phyloP scores from a whole-genome alignment of 2,329 filamentous ascomycete genomes.

The Pleoardoris graminearum region DNA sequence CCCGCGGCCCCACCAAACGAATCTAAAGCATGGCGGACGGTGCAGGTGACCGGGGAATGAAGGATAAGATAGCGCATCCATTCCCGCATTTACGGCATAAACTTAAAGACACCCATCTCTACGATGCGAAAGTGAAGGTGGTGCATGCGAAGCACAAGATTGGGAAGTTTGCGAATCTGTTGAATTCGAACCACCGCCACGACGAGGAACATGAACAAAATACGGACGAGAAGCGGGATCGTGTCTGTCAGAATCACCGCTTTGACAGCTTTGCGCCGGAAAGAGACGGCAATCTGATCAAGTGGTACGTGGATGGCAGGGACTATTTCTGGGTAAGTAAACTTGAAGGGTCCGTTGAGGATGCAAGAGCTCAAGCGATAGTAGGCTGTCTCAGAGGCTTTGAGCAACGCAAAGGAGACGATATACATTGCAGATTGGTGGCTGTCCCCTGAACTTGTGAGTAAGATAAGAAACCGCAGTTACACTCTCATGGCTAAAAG shows the following conservation, averaged over 20 bases:
- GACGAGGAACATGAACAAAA: constrained; percentile 88
- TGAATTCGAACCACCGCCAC: constrained; percentile 89
- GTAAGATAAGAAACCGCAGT: not conserved
- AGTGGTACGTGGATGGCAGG: constrained; percentile 96
- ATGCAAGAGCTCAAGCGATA: not conserved
- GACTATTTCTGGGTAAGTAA: constrained; percentile 79
- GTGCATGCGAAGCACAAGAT: constrained; percentile 64
- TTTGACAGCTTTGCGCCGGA: constrained; percentile 92
- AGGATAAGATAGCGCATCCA: constrained; percentile 45
- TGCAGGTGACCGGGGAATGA: constrained; percentile 27
- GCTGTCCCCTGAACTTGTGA: constrained; percentile 76
- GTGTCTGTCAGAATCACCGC: constrained; percentile 72
- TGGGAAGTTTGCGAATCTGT: constrained; percentile 66
- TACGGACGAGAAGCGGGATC: constrained; percentile 78
- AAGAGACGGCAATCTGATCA: constrained; percentile 80
- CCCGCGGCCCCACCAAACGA: not conserved
- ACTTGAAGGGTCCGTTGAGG: not conserved
- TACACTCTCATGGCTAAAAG: constrained; percentile 6
- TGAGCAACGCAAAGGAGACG: constrained; percentile 87
- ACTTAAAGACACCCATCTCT: constrained; percentile 52
- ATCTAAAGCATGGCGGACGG: constrained; percentile 17
- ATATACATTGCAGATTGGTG: constrained; percentile 99
- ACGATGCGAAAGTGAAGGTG: constrained; percentile 57
- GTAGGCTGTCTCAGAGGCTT: constrained; percentile 76
- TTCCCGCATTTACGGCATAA: constrained; percentile 49